phyloP scores from a whole-genome alignment of 805 yeast species.

The Starmerella vitae region DNA sequence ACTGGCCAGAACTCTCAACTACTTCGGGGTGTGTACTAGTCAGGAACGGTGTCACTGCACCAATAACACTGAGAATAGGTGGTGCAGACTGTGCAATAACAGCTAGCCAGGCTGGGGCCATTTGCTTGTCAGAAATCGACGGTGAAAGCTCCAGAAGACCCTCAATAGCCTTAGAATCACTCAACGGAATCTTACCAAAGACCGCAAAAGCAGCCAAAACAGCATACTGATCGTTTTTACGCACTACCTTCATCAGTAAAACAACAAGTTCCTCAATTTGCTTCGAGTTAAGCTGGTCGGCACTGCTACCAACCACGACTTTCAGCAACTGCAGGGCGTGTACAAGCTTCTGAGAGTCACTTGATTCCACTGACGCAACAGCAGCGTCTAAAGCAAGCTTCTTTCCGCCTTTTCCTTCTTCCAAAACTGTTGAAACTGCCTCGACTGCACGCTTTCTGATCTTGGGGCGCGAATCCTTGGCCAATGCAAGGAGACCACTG shows the following conservation, averaged over 20 bases:
- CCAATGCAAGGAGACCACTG: conserved; percentile 36
- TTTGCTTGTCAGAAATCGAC: conserved; percentile 62
- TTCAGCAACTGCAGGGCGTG: conserved; percentile 68
- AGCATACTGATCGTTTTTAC: conserved; percentile 70
- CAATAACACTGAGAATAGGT: conserved; percentile 41
- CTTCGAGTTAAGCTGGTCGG: conserved; percentile 59
- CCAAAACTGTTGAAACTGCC: conserved; percentile 53
- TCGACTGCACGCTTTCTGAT: conserved; percentile 92
- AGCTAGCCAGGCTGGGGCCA: conserved; percentile 92
- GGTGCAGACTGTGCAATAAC: conserved; percentile 76
- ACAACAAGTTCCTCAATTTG: conserved; percentile 65
- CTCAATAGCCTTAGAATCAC: conserved; percentile 36
- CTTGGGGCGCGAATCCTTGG: conserved; percentile 83
- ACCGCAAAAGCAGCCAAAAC: conserved; percentile 74
- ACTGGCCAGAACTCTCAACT: conserved; percentile 67
- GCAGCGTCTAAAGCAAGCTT: conserved; percentile 67
- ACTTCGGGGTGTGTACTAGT: conserved; percentile 43
- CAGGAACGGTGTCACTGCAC: conserved; percentile 49
- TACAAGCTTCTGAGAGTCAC: conserved; percentile 35
- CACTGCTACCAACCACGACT: conserved; percentile 38
- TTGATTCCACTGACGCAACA: conserved; percentile 39
- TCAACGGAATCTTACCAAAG: conserved; percentile 64
- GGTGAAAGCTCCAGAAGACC: conserved; percentile 72
- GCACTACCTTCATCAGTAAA: conserved; percentile 56
- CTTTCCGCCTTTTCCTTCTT: conserved; percentile 64